A percentile compares a stretch with the other conserved stretches of the same genome.
Conservation (phyloP, 2,329 filamentous ascomycete species). For the Cladorrhinum sp. region DNA sequence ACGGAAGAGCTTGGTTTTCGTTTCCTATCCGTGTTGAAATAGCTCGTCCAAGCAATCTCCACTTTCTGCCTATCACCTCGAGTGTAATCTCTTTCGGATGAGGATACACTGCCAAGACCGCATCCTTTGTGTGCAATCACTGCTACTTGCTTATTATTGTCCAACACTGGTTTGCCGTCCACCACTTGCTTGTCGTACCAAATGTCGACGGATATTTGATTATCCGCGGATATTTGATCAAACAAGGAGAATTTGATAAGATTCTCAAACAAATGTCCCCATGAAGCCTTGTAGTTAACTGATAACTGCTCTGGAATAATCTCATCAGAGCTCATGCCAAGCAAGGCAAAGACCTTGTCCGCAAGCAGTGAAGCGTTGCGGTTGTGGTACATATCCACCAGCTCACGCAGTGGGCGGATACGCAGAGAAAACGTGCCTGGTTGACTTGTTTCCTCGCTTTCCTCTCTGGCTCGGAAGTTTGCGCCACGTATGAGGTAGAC, state of each 20-base stretch:
- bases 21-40: too few relatives aligned
- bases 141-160: not conserved
- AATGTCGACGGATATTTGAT: not conserved
- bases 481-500: not conserved
- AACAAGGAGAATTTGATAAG: not conserved
- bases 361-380: not conserved
- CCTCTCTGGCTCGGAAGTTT: not conserved
- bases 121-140: not conserved
- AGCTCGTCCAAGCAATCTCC: not conserved
- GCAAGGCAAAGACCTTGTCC: slow-evolving; percentile 4
- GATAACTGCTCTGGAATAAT: not conserved
- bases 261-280: not conserved
- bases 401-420: not conserved
- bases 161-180: too few relatives aligned
- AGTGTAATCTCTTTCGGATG: not conserved
- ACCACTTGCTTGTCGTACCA: too few relatives aligned
- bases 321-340: slow-evolving; percentile 3
- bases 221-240: not conserved
- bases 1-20: not conserved
- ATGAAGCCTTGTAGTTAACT: not conserved
- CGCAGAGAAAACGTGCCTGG: not conserved
- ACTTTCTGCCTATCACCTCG: not conserved
- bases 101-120: not conserved
- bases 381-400: slow-evolving; percentile 4
- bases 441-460: not conserved